Evolutionary conservation across 768 basidiomycete genomes (phyloP).

Genomic region (Termitomyces sp.): DNA sequence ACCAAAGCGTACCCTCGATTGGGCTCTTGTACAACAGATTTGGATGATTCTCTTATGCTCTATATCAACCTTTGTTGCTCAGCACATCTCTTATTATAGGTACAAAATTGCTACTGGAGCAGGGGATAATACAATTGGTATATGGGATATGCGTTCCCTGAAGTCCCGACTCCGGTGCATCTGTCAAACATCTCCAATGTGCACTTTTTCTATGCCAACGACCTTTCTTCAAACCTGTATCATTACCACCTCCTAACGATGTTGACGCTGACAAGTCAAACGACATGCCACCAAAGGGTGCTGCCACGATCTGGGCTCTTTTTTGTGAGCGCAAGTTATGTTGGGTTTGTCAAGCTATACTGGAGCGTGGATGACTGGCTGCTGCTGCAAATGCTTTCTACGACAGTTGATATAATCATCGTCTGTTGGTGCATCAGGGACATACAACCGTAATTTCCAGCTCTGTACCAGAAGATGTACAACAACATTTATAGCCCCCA

Average conservation of each 20-base stretch:
- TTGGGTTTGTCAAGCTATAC: conserved; percentile 91
- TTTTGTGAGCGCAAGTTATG: conserved; percentile 91
- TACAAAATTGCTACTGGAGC: conserved; percentile 97
- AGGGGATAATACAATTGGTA: conserved; percentile 94
- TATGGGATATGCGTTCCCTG: conserved; percentile 96
- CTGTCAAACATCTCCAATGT: conserved; percentile 92
- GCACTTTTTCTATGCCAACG: conserved; percentile 81
- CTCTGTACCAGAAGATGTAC: conserved; percentile 74
- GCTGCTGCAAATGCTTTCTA: conserved; percentile 77
- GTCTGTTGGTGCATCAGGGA: conserved; percentile 81
- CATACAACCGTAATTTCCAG: conserved; percentile 93
- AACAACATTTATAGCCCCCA: too few species aligned
- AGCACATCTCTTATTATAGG: conserved; percentile 33
- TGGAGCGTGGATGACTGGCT: conserved; percentile 99
- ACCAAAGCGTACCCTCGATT: conserved; percentile 85
- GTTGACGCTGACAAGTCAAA: conserved; percentile 32
- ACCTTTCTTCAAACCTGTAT: conserved; percentile 38
- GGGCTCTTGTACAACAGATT: conserved; percentile 96
- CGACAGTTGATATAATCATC: conserved; percentile 95
- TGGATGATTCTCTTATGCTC: conserved; percentile 23
- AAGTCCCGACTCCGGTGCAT: conserved; percentile 93
- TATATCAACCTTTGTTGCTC: conserved; percentile 1
- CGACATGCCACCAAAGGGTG: conserved; percentile 31
- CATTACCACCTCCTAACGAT: conserved; percentile 28
- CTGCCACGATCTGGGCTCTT: conserved; percentile 66